Conservation (phyloP, 1,284 basidiomycete genomes). For the Cutaneotrichosporon sp. region DNA sequence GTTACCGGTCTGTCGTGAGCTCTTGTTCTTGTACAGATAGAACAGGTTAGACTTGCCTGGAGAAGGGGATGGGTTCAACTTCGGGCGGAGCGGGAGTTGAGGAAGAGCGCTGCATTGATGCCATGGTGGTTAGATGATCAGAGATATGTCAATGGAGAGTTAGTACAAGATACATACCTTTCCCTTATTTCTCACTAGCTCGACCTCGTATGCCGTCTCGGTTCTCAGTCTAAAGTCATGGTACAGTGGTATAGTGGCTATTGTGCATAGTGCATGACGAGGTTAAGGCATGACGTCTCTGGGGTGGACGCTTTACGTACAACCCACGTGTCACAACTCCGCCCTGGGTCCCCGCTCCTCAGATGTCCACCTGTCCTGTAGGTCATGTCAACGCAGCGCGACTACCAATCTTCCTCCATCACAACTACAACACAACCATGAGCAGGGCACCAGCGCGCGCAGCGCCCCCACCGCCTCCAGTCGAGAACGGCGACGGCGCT, state of each 20-base stretch:
- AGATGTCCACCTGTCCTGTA: neutral
- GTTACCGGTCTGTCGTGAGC: constrained; percentile 11
- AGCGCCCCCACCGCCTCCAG: constrained; percentile 46
- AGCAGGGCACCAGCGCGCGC: constrained; percentile 33
- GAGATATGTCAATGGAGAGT: neutral
- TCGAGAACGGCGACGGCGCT: constrained; percentile 39
- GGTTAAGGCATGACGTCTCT: too few species aligned
- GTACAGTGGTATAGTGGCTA: too few species aligned
- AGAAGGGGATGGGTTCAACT: constrained; percentile 46
- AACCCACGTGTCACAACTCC: neutral
- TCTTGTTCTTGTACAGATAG: too few species aligned
- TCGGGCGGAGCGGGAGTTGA: neutral
- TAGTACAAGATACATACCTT: too few species aligned
- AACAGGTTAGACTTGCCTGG: constrained; percentile 32
- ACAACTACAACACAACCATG: constrained; percentile 18
- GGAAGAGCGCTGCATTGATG: neutral
- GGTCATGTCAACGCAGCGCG: neutral
- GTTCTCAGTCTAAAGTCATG: too few species aligned
- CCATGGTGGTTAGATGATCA: constrained; percentile 4
- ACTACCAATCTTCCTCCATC: neutral
- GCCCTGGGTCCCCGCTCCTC: neutral
- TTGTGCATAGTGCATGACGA: too few species aligned
- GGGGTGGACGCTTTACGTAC: too few species aligned
- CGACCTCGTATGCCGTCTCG: too few species aligned
- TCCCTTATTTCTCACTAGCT: too few species aligned